Evolutionary conservation across 805 yeast species (phyloP).

Genomic region (Candida gorgasii): DNA sequence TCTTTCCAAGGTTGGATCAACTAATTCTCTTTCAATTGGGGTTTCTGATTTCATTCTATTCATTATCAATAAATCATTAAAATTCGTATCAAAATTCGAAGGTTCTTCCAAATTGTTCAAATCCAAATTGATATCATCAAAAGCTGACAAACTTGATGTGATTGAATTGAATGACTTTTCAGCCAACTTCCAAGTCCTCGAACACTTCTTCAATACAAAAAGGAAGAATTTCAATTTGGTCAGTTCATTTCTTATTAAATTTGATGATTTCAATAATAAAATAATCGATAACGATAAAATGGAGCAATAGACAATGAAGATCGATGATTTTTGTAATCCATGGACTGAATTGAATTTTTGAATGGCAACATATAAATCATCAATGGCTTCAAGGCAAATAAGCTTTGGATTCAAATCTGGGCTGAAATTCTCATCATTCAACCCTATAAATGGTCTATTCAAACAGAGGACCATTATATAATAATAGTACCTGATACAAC

Average conservation of each 20-base stretch:
- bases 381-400: slow-evolving; percentile 42
- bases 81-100: neutral
- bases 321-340: slow-evolving; percentile 44
- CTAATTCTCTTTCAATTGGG: neutral
- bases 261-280: slow-evolving; percentile 33
- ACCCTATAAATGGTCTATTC: slow-evolving; percentile 59
- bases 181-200: slow-evolving; percentile 50
- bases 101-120: slow-evolving; percentile 8
- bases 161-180: slow-evolving; percentile 46
- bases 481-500: slow-evolving; percentile 56
- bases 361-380: slow-evolving; percentile 42
- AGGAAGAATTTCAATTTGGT: slow-evolving; percentile 39
- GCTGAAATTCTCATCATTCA: slow-evolving; percentile 23
- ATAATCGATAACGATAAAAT: slow-evolving; percentile 47
- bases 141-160: slow-evolving; percentile 28
- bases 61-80: neutral
- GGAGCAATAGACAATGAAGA: slow-evolving; percentile 49
- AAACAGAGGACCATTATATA: slow-evolving; percentile 59
- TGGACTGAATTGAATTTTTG: slow-evolving; percentile 37
- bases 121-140: slow-evolving; percentile 13
- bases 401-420: slow-evolving; percentile 22
- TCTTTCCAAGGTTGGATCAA: neutral
- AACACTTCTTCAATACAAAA: slow-evolving; percentile 40
- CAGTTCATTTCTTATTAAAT: slow-evolving; percentile 25
- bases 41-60: slow-evolving; percentile 1